A percentile compares a stretch with the other conserved stretches of the same genome.
Evolutionary conservation across 2,329 filamentous ascomycete genomes (phyloP).

Genomic region (Aureobasidium melanogenum): DNA sequence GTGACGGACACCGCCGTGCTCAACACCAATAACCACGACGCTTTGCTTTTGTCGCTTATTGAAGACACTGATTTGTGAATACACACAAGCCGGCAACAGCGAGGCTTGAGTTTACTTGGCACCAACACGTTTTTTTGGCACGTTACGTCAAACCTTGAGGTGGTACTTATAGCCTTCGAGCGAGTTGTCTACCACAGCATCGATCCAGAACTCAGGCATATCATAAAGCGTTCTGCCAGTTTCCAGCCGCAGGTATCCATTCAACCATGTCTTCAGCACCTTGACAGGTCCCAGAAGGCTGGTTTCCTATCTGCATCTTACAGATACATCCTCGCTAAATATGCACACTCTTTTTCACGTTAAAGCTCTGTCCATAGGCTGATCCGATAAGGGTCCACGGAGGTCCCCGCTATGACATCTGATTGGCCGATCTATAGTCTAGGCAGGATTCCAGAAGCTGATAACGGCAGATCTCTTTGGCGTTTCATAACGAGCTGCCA

Average conservation of each 20-base stretch:
- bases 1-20: not conserved
- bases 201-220: not conserved
- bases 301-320: not conserved
- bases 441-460: conserved; percentile 5
- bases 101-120: conserved; percentile 8
- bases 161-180: not conserved
- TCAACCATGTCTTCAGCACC: not conserved
- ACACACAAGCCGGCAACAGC: not conserved
- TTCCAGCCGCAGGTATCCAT: not conserved
- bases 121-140: not conserved
- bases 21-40: not conserved
- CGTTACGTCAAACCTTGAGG: not conserved
- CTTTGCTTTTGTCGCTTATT: not conserved
- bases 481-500: conserved; percentile 11
- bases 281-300: not conserved
- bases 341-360: not conserved
- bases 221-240: not conserved
- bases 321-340: not conserved
- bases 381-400: conserved; percentile 8
- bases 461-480: conserved; percentile 10
- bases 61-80: not conserved
- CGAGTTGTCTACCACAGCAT: not conserved
- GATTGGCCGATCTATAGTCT: not conserved
- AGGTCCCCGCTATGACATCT: conserved; percentile 1
- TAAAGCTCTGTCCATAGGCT: not conserved